Evolutionary conservation across 306 rosid species (phyloP).

Genomic region (Trichosanthes truncata): DNA sequence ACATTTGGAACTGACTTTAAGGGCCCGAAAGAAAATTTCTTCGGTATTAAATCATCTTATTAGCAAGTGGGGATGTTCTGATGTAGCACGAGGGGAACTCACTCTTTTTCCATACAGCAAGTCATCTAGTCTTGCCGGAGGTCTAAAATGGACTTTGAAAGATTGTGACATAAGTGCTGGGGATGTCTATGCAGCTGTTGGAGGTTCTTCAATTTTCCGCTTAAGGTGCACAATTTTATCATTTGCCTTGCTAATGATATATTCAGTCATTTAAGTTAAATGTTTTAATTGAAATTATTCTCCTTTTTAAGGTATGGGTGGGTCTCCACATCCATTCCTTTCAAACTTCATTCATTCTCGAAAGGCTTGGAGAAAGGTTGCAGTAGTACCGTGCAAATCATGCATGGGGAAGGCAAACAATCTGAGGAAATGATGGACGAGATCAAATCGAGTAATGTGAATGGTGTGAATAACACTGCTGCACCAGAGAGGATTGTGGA

Average conservation of each 20-base stretch:
- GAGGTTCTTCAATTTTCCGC: constrained; percentile 65
- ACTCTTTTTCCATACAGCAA: constrained; percentile 47
- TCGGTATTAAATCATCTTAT: constrained; percentile 66
- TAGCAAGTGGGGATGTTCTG: constrained; percentile 74
- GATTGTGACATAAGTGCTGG: constrained; percentile 40
- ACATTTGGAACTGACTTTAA: constrained; percentile 66
- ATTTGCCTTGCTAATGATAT: background rate
- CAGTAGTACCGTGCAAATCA: constrained; percentile 12
- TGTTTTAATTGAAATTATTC: constrained; percentile 18
- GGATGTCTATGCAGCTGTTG: constrained; percentile 62
- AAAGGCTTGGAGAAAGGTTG: constrained; percentile 20
- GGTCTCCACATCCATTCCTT: constrained; percentile 33
- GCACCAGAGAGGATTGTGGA: constrained; percentile 24
- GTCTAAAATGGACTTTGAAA: constrained; percentile 56
- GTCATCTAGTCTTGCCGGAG: constrained; percentile 20
- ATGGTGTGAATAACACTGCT: constrained; percentile 22
- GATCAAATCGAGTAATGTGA: constrained; percentile 19
- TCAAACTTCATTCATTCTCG: constrained; percentile 13
- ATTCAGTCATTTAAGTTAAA: constrained; percentile 9
- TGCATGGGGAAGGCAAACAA: constrained; percentile 19
- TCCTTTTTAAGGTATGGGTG: constrained; percentile 71
- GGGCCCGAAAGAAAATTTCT: constrained; percentile 64
- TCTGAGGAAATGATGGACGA: constrained; percentile 20
- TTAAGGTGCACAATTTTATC: constrained; percentile 39
- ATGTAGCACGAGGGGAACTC: constrained; percentile 48